Evolutionary conservation across 257 asterid genomes (phyloP).

Genomic region (Forsythia suspensa): DNA sequence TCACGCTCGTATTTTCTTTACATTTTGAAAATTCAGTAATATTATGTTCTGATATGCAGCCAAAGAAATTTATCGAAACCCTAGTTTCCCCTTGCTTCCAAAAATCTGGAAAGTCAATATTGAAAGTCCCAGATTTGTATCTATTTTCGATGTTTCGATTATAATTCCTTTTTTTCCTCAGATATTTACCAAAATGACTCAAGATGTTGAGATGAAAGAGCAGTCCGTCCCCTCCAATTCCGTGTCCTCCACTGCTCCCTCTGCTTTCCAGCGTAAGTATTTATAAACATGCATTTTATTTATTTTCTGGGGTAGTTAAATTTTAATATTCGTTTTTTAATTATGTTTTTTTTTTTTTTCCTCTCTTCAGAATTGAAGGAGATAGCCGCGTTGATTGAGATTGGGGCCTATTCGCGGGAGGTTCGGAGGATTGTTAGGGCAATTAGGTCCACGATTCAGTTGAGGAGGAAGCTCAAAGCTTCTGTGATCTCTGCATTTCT

Average conservation of each 20-base stretch:
- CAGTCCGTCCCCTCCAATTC: slow-evolving; percentile 58
- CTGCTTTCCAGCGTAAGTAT: slow-evolving; percentile 55
- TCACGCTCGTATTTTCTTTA: neutral
- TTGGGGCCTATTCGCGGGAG: slow-evolving; percentile 78
- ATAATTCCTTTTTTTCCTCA: slow-evolving; percentile 35
- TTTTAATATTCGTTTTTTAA: slow-evolving; percentile 8
- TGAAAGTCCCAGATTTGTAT: slow-evolving; percentile 24
- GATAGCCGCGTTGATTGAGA: slow-evolving; percentile 71
- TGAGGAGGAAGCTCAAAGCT: slow-evolving; percentile 69
- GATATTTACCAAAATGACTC: slow-evolving; percentile 55
- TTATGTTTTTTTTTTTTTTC: neutral
- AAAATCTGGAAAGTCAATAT: slow-evolving; percentile 14
- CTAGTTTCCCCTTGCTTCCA: slow-evolving; percentile 22
- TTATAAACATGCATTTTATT: neutral
- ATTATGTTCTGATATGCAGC: slow-evolving; percentile 36
- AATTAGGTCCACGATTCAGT: slow-evolving; percentile 64
- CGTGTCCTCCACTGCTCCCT: slow-evolving; percentile 35
- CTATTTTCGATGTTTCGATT: slow-evolving; percentile 23
- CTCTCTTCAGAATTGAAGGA: slow-evolving; percentile 66
- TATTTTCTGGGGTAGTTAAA: neutral
- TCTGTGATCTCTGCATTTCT: slow-evolving; percentile 63
- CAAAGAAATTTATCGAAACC: slow-evolving; percentile 49
- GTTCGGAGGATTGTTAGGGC: slow-evolving; percentile 72
- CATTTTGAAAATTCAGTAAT: neutral
- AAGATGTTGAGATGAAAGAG: slow-evolving; percentile 82